Percentiles rank a stretch among this genome's conserved stretches.
phyloP scores from a whole-genome alignment of 306 rosid genomes.

The Amphicarpaea edgeworthii region DNA sequence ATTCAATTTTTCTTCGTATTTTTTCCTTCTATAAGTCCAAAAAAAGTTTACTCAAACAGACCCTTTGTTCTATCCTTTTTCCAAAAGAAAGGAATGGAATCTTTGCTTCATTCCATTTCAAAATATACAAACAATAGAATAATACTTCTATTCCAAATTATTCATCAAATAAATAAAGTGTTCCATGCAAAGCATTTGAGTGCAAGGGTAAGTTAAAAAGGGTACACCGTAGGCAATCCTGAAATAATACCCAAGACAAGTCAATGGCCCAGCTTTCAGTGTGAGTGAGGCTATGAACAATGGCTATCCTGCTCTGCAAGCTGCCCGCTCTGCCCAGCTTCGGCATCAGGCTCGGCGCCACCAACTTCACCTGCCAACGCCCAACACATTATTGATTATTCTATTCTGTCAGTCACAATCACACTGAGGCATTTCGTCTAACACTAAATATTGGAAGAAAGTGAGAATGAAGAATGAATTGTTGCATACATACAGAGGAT shows the following conservation, averaged over 20 bases:
- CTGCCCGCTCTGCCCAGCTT: constrained; percentile 95
- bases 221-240: not conserved
- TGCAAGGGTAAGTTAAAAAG: not conserved
- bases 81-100: not conserved
- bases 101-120: not conserved
- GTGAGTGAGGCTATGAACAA: constrained; percentile 85
- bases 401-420: constrained; percentile 5
- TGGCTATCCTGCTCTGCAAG: constrained; percentile 89
- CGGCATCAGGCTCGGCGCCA: constrained; percentile 82
- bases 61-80: not conserved
- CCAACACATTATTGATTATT: not conserved
- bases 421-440: constrained; percentile 47
- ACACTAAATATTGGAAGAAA: constrained; percentile 1
- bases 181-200: not conserved
- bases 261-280: constrained; percentile 96
- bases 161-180: not conserved
- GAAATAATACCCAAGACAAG: constrained; percentile 78
- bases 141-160: not conserved
- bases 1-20: no score
- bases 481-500: constrained; percentile 54
- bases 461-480: not conserved
- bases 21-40: no score
- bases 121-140: not conserved
- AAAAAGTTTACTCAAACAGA: no score
- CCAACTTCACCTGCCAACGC: constrained; percentile 69